A percentile compares a stretch with the other conserved stretches of the same genome.
Evolutionary conservation across 2,329 filamentous ascomycete species (phyloP).

Genomic region (Bipolaris victoriae): DNA sequence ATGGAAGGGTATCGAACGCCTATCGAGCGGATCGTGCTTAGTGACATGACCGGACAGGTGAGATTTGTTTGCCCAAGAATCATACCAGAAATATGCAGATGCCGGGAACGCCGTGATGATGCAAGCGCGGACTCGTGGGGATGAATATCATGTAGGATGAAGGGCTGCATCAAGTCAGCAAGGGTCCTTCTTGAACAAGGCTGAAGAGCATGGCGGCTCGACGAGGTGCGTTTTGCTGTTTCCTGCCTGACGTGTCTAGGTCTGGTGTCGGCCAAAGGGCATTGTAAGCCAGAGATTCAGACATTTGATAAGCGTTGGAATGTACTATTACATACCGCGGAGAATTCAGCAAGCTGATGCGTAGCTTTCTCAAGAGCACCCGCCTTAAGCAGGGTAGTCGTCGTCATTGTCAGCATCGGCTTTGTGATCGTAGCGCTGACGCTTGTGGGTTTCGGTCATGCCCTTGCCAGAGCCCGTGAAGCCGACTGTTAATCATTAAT

Average conservation of each 20-base stretch:
- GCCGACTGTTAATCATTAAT: constrained; percentile 68
- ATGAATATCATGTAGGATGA: not conserved
- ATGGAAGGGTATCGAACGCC: constrained; percentile 37
- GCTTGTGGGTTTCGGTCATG: constrained; percentile 89
- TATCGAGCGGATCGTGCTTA: constrained; percentile 31
- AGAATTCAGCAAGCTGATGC: not conserved
- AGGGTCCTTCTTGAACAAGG: not conserved
- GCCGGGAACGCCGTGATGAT: constrained; percentile 26
- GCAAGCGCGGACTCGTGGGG: not conserved
- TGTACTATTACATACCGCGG: constrained; percentile 15
- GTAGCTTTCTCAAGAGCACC: constrained; percentile 11
- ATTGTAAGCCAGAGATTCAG: constrained; percentile 31
- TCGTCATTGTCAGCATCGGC: constrained; percentile 37
- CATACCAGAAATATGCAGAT: constrained; percentile 35
- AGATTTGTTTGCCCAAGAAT: constrained; percentile 17
- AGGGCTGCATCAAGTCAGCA: constrained; percentile 17
- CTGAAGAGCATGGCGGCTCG: constrained; percentile 5
- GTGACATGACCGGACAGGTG: constrained; percentile 18
- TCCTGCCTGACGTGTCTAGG: constrained; percentile 13
- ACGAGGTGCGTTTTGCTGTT: constrained; percentile 5
- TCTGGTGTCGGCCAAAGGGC: constrained; percentile 19
- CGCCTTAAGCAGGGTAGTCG: constrained; percentile 19
- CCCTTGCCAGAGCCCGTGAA: constrained; percentile 94
- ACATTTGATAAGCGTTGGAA: not conserved
- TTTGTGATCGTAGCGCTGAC: constrained; percentile 80